A percentile compares a stretch with the other conserved stretches of the same genome.
phyloP scores from a whole-genome alignment of 371 early-diverging fungal species.

The Mucor piriformis region DNA sequence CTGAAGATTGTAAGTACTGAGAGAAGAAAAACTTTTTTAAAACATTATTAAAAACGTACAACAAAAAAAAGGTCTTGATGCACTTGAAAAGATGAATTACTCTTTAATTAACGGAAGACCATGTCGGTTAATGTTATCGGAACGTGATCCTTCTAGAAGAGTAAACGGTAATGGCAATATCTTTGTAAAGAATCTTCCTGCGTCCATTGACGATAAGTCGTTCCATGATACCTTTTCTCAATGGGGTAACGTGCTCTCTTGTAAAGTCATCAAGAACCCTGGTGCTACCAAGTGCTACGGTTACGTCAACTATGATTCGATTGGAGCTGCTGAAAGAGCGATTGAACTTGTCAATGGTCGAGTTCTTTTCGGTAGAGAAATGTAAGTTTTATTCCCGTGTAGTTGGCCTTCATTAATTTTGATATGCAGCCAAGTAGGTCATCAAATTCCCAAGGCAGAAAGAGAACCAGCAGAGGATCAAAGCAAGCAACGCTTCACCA shows the following conservation, averaged over 20 bases:
- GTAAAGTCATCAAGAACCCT: conserved; percentile 87
- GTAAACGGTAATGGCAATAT: conserved; percentile 92
- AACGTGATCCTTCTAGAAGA: conserved; percentile 93
- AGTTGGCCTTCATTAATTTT: not conserved
- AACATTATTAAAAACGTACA: too few species aligned
- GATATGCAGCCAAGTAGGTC: conserved; percentile 65
- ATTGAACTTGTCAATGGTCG: conserved; percentile 96
- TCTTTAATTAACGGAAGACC: conserved; percentile 87
- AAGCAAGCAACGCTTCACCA: conserved; percentile 81
- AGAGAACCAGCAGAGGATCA: conserved; percentile 86
- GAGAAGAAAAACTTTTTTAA: not conserved
- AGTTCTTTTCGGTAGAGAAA: conserved; percentile 92
- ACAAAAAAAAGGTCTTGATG: conserved; percentile 87
- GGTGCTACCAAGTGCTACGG: conserved; percentile 93
- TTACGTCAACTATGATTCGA: conserved; percentile 97
- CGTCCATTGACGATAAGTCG: conserved; percentile 91
- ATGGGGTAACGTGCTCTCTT: conserved; percentile 97
- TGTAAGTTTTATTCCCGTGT: conserved; percentile 39
- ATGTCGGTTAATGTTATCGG: conserved; percentile 98
- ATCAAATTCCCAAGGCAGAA: conserved; percentile 90
- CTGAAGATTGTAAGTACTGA: conserved; percentile 69
- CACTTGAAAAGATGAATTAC: conserved; percentile 91
- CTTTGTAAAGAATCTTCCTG: conserved; percentile 99
- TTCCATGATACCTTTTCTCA: conserved; percentile 99
- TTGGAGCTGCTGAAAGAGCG: conserved; percentile 93